Evolutionary conservation across 345 rosid genomes (phyloP).

Genomic region (Euphorbia lathyris): DNA sequence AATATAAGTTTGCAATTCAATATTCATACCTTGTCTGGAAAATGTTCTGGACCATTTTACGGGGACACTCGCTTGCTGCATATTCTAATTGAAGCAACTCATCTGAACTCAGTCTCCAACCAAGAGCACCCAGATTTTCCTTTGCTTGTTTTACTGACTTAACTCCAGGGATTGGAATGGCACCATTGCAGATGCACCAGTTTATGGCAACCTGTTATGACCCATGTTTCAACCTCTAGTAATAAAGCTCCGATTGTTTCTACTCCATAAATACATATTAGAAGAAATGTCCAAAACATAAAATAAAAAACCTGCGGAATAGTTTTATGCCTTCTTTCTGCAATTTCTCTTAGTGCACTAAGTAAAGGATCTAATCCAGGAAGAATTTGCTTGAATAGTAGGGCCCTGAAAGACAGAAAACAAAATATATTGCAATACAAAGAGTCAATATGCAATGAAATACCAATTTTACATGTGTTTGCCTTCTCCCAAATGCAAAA

Average conservation of each 20-base stretch:
- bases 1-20: neutral
- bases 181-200: slow-evolving; percentile 89
- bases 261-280: neutral
- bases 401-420: slow-evolving; percentile 39
- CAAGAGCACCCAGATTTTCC: slow-evolving; percentile 84
- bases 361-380: slow-evolving; percentile 76
- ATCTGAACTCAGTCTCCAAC: slow-evolving; percentile 63
- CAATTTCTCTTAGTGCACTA: slow-evolving; percentile 45
- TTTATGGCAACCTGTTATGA: slow-evolving; percentile 69
- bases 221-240: neutral
- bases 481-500: neutral
- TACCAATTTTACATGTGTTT: neutral
- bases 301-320: slow-evolving; percentile 50
- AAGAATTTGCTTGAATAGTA: slow-evolving; percentile 76
- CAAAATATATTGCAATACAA: neutral
- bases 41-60: slow-evolving; percentile 76
- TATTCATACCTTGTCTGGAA: slow-evolving; percentile 63
- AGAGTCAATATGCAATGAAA: neutral
- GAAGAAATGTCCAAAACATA: too few species aligned
- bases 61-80: slow-evolving; percentile 63
- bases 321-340: slow-evolving; percentile 58
- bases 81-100: slow-evolving; percentile 73
- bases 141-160: slow-evolving; percentile 66
- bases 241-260: neutral
- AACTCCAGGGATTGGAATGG: slow-evolving; percentile 87